A percentile compares a stretch with the other conserved stretches of the same genome.
These are phyloP conservation scores for Cicer arietinum DNA, from an alignment of 306 rosid species.

Conservation along the genomic window DNA sequence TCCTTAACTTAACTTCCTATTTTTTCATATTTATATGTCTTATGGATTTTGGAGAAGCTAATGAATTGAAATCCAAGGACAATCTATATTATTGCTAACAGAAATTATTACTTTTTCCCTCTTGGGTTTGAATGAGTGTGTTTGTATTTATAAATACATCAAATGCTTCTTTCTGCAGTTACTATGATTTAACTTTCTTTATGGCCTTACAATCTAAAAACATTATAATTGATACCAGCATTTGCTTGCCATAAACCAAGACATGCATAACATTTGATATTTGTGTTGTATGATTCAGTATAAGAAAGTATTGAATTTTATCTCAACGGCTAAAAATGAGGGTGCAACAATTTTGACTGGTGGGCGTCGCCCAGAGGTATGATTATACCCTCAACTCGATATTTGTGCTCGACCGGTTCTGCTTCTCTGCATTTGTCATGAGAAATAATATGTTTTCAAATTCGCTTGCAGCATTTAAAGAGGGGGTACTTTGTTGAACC, in stretches of 20 bases:
- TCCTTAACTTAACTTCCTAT: background rate
- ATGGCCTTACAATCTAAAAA: conserved; percentile 2
- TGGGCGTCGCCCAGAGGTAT: conserved; percentile 91
- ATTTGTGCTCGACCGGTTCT: background rate
- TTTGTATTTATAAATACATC: too few relatives aligned
- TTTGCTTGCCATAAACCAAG: conserved; percentile 12
- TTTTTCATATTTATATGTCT: too few relatives aligned
- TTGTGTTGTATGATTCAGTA: conserved; percentile 60
- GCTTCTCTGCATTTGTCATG: conserved; percentile 27
- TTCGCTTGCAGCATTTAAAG: conserved; percentile 73
- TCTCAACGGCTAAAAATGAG: conserved; percentile 85
- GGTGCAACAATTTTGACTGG: conserved; percentile 89
- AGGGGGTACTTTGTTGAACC: conserved; percentile 89
- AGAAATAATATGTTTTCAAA: conserved; percentile 17
- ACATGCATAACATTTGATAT: conserved; percentile 47
- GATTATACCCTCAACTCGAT: conserved; percentile 24
- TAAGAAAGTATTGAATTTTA: conserved; percentile 76
- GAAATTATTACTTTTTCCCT: too few relatives aligned
- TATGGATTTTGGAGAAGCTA: too few relatives aligned
- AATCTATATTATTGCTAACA: too few relatives aligned
- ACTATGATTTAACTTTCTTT: conserved; percentile 29
- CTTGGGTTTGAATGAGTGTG: too few relatives aligned
- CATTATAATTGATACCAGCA: conserved; percentile 5
- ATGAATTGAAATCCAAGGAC: too few relatives aligned
- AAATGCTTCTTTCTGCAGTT: background rate